These are phyloP conservation scores for Coprinopsis cinerea DNA, from an alignment of 768 basidiomycete species.

Conservation along the genomic window DNA sequence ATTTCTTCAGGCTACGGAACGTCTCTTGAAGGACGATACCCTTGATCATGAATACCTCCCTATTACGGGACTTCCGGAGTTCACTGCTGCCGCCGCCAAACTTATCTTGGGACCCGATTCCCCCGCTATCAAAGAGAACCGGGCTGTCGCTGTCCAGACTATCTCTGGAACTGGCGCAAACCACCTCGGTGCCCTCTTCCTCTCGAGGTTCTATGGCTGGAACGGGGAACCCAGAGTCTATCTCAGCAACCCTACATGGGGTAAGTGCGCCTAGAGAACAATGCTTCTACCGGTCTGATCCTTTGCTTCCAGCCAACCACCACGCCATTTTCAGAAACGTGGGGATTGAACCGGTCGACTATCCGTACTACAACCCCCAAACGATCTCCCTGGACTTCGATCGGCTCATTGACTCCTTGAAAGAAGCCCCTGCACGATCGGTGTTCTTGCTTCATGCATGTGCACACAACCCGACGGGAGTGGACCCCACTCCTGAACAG, in stretches of 20 bases:
- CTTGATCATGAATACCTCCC: conserved; percentile 92
- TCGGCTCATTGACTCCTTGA: conserved; percentile 56
- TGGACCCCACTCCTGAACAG: conserved; percentile 85
- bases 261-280: conserved; percentile 38
- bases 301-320: conserved; percentile 61
- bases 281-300: conserved; percentile 1
- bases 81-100: conserved; percentile 74
- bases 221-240: conserved; percentile 66
- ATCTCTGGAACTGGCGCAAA: conserved; percentile 96
- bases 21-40: conserved; percentile 59
- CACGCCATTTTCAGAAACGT: conserved; percentile 87
- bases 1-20: conserved; percentile 57
- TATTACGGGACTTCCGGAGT: conserved; percentile 82
- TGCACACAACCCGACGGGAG: conserved; percentile 96
- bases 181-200: conserved; percentile 85
- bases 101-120: conserved; percentile 76
- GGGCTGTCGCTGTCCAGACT: conserved; percentile 82
- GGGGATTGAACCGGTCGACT: conserved; percentile 78
- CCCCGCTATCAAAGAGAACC: conserved; percentile 60
- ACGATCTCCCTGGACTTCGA: conserved; percentile 82
- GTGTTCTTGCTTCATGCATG: conserved; percentile 91
- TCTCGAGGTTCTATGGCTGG: conserved; percentile 77
- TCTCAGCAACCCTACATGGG: conserved; percentile 94
- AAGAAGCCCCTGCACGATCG: conserved; percentile 65
- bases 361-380: conserved; percentile 91